Evolutionary conservation across 805 yeast species (phyloP).

Genomic region (Myxozyma mucilagina): DNA sequence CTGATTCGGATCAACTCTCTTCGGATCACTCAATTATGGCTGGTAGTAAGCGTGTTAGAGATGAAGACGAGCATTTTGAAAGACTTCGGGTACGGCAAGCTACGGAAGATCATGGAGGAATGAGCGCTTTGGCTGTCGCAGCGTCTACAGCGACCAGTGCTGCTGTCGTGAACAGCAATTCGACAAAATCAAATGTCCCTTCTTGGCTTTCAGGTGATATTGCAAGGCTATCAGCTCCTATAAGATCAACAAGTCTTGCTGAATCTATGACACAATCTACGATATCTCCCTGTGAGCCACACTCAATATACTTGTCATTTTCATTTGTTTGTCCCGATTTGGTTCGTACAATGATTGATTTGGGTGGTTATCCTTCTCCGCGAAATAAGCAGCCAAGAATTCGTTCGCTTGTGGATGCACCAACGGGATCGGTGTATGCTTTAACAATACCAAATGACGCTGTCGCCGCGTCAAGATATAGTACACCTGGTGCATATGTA

Average conservation of each 20-base stretch:
- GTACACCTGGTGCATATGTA: neutral
- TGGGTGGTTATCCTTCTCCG: neutral
- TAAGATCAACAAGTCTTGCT: neutral
- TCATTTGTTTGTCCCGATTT: slow-evolving; percentile 20
- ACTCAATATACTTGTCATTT: slow-evolving; percentile 18
- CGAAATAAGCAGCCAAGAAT: neutral
- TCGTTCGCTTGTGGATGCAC: slow-evolving; percentile 5
- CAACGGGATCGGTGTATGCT: slow-evolving; percentile 8
- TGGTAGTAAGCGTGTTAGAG: neutral
- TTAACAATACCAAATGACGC: slow-evolving; percentile 15
- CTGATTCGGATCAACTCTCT: neutral
- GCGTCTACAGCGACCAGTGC: neutral
- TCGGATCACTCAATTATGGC: neutral
- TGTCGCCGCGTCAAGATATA: neutral
- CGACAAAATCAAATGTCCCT: neutral
- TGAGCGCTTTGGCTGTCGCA: neutral
- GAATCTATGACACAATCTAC: slow-evolving; percentile 16
- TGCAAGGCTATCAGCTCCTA: neutral
- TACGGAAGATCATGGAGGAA: neutral
- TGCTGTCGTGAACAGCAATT: neutral
- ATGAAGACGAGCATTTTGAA: neutral
- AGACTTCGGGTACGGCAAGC: neutral
- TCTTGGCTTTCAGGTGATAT: neutral
- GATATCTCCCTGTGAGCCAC: slow-evolving; percentile 11
- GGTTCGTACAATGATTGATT: slow-evolving; percentile 6